Conservation (phyloP, 2,329 filamentous ascomycete genomes). For the Phoma sp. region DNA sequence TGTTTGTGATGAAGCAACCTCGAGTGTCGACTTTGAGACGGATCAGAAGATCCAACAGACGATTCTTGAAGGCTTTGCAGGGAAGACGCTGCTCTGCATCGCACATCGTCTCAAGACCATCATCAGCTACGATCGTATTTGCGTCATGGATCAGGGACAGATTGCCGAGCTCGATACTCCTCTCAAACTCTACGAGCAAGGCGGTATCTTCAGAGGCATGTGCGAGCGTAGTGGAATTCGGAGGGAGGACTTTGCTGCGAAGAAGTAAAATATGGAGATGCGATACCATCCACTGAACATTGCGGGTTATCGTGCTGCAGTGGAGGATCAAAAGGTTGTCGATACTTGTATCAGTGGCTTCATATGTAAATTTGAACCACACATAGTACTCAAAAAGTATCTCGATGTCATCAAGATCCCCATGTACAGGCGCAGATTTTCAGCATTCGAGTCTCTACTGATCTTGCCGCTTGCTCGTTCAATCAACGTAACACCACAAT, state of each 20-base stretch:
- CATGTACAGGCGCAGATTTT: too few relatives aligned
- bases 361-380: too few relatives aligned
- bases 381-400: too few relatives aligned
- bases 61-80: constrained; percentile 82
- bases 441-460: too few relatives aligned
- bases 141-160: constrained; percentile 88
- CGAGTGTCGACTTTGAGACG: constrained; percentile 83
- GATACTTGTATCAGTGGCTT: too few relatives aligned
- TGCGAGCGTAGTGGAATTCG: constrained; percentile 84
- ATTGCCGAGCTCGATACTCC: constrained; percentile 90
- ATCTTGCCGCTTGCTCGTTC: too few relatives aligned
- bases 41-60: constrained; percentile 84
- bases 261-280: constrained; percentile 11
- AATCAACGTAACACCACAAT: too few relatives aligned
- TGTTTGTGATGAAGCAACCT: constrained; percentile 95
- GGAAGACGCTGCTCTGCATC: constrained; percentile 89
- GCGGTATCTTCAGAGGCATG: constrained; percentile 86
- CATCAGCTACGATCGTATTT: constrained; percentile 91
- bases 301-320: too few relatives aligned
- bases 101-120: constrained; percentile 92
- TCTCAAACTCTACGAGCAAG: constrained; percentile 71
- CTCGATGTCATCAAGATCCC: too few relatives aligned
- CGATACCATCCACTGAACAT: neutral
- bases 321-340: too few relatives aligned
- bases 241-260: constrained; percentile 54